Base-by-base conservation (phyloP, 192 early-diverging fungal species). In the Allomyces javanicus region DNA sequence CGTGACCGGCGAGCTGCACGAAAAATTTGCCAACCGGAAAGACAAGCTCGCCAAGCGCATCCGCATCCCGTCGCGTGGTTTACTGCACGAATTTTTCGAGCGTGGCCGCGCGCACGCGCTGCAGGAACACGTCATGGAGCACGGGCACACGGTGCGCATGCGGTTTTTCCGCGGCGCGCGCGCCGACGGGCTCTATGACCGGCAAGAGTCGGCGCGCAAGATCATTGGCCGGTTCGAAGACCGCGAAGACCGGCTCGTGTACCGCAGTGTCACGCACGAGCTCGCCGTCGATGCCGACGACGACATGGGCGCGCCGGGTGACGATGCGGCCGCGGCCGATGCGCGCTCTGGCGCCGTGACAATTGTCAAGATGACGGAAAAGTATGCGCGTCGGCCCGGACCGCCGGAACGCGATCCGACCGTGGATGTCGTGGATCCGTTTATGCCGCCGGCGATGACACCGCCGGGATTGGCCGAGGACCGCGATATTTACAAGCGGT, bases 351-450 rank as follows among this genome's bases (percentile, higher is more conserved):
- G 33, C 9, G 33, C 33, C 33, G 33, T 40, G 33, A 24, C 63
- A 11, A 70, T 81, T 19, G 43, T 77, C 3, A 83, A 83, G 45
- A 83, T 83, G 82, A 73, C 82, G 24, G 82, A 83, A 64, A 83
- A 83, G 63, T 79, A 78, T 44, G 74, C 71, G 25, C 64, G 74
- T 10, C 73, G 81, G 61, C 67, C 33, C 33, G 33, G 33, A 7
- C 33, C 33, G 33, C 33, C 33, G 33, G 33, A 40, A 0, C 33
- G 33, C 4, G 33, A 40, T 40, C 33, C 33, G 7, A 40, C 33
- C 33, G 33, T 7, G 33, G 33, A 40, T 7, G 33, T 40, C 4
- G 33, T 40, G 33, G 33, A 40, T 7, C 61, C 33, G 24, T 11
- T 67, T 62, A 44, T 23, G n/a, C 62, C 70, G 21, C 21, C n/a